Conservation (phyloP, 768 basidiomycete species). For the Leccinum rimulosum region DNA sequence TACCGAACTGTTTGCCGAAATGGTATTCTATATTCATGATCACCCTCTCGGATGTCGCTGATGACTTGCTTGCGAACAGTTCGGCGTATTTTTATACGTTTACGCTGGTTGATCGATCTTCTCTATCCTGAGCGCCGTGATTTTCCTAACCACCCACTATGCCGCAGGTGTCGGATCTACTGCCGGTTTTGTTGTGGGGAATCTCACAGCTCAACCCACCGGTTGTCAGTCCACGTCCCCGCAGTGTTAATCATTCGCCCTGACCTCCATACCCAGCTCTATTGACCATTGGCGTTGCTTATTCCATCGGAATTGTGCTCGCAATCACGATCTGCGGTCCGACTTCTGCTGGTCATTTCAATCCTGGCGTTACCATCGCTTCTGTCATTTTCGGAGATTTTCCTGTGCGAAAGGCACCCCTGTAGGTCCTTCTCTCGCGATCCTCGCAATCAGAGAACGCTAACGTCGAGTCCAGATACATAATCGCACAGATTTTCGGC, state of each 20-base stretch:
- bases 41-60: background rate
- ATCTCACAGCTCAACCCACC: slow-evolving; percentile 39
- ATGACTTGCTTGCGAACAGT: slow-evolving; percentile 29
- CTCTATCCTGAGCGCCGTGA: background rate
- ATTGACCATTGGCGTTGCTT: slow-evolving; percentile 55
- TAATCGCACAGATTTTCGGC: slow-evolving; percentile 63
- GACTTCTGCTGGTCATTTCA: slow-evolving; percentile 65
- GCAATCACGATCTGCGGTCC: slow-evolving; percentile 51
- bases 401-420: slow-evolving; percentile 47
- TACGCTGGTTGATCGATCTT: slow-evolving; percentile 41
- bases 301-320: slow-evolving; percentile 57
- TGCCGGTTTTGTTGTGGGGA: slow-evolving; percentile 48
- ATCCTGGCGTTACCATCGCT: slow-evolving; percentile 58
- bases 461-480: slow-evolving; percentile 46
- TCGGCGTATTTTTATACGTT: slow-evolving; percentile 62
- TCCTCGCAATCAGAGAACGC: slow-evolving; percentile 6
- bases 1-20: slow-evolving; percentile 60
- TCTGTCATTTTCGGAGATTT: slow-evolving; percentile 53
- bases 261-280: slow-evolving; percentile 38
- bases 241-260: background rate
- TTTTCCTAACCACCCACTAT: background rate
- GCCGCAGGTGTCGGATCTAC: slow-evolving; percentile 52
- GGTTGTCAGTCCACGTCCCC: slow-evolving; percentile 44
- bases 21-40: slow-evolving; percentile 34
- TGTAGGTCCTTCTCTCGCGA: slow-evolving; percentile 36